Conservation (phyloP, 2,329 filamentous ascomycete species). For the Neonectria punicea region DNA sequence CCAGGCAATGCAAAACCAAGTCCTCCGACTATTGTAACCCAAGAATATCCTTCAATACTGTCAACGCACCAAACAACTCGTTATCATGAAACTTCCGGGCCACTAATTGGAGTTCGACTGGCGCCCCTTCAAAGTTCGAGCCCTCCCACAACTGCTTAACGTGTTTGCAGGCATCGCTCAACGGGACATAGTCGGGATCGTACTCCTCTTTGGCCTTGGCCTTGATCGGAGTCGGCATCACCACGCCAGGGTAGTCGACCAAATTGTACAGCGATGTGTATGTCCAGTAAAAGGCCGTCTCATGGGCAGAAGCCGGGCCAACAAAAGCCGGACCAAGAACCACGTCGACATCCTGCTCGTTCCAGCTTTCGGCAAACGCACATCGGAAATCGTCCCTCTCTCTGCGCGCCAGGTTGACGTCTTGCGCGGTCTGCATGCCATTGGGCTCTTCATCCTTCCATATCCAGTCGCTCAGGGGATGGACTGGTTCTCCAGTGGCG, state of each 20-base stretch:
- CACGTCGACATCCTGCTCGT: slow-evolving; percentile 50
- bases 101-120: slow-evolving; percentile 48
- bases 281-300: slow-evolving; percentile 50
- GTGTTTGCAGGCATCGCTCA: slow-evolving; percentile 45
- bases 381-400: slow-evolving; percentile 46
- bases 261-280: slow-evolving; percentile 53
- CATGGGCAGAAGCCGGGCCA: slow-evolving; percentile 50
- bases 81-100: slow-evolving; percentile 49
- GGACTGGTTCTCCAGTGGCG: slow-evolving; percentile 55
- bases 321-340: slow-evolving; percentile 50
- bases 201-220: slow-evolving; percentile 45
- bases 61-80: slow-evolving; percentile 46
- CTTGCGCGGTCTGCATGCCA: slow-evolving; percentile 33
- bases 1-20: background rate
- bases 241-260: slow-evolving; percentile 50
- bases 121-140: slow-evolving; percentile 47
- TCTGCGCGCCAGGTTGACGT: slow-evolving; percentile 25
- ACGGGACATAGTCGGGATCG: slow-evolving; percentile 31
- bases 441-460: slow-evolving; percentile 43
- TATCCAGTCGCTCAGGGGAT: slow-evolving; percentile 55
- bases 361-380: slow-evolving; percentile 49
- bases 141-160: slow-evolving; percentile 47
- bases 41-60: slow-evolving; percentile 31
- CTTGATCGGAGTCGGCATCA: slow-evolving; percentile 39
- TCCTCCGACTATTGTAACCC: background rate